phyloP scores from a whole-genome alignment of 2,329 filamentous ascomycete genomes.

The Plenodomus biglobosus region DNA sequence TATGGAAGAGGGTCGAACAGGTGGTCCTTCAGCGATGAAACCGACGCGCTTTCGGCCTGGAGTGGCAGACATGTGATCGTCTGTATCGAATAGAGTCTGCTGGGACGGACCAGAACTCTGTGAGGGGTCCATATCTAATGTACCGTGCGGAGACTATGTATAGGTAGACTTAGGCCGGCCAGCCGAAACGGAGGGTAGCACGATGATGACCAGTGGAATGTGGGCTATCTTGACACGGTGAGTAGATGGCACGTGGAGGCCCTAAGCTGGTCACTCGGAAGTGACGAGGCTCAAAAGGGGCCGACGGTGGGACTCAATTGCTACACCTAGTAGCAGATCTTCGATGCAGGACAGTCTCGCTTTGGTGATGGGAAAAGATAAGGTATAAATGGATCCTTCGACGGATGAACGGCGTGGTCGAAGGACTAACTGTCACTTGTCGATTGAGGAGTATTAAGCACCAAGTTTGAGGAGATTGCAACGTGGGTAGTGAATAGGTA shows the following conservation, averaged over 20 bases:
- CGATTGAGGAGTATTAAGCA: background rate
- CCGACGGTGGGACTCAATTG: constrained; percentile 14
- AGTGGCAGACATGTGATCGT: constrained; percentile 33
- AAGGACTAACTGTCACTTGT: background rate
- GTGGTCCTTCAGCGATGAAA: constrained; percentile 29
- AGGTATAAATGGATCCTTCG: constrained; percentile 21
- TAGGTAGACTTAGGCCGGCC: constrained; percentile 6
- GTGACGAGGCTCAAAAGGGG: constrained; percentile 14
- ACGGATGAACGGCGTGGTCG: constrained; percentile 5
- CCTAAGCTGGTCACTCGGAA: constrained; percentile 10
- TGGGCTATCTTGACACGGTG: constrained; percentile 16
- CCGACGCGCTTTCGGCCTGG: constrained; percentile 40
- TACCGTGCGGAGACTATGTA: constrained; percentile 14
- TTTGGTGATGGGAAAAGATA: constrained; percentile 14
- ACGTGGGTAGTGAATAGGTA: background rate
- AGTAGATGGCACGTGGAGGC: constrained; percentile 20
- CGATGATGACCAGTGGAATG: constrained; percentile 16
- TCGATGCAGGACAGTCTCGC: constrained; percentile 13
- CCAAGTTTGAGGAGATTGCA: background rate
- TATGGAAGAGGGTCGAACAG: constrained; percentile 14
- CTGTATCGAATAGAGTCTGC: constrained; percentile 16
- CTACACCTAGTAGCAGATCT: constrained; percentile 22
- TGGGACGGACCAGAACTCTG: constrained; percentile 21
- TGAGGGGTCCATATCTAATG: constrained; percentile 33
- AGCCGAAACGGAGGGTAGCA: constrained; percentile 1